Evolutionary conservation across 805 yeast species (phyloP).

Genomic region (Yamadazyma sp.): DNA sequence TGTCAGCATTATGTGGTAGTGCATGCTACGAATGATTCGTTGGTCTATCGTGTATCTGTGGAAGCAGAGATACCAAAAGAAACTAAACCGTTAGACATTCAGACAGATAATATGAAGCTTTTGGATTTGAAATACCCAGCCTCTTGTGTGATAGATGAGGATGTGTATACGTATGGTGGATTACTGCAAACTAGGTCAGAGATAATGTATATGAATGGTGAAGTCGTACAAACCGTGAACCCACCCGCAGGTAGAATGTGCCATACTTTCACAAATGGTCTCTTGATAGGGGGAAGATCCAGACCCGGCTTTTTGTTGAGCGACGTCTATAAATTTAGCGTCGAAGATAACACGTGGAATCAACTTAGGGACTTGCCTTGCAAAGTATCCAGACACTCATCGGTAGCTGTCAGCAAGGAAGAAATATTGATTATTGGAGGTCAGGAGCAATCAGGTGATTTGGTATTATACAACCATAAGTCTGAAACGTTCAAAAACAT

Average conservation of each 20-base stretch:
- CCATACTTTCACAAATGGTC: conserved; percentile 43
- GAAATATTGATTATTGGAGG: conserved; percentile 57
- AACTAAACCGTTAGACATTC: conserved; percentile 9
- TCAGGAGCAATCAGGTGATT: conserved; percentile 11
- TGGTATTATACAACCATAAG: conserved; percentile 21
- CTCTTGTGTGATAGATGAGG: conserved; percentile 21
- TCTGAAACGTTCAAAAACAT: conserved; percentile 4
- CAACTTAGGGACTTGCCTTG: conserved; percentile 37
- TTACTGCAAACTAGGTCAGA: conserved; percentile 31
- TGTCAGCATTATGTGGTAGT: conserved; percentile 72
- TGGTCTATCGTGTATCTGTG: conserved; percentile 13
- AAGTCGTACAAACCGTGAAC: conserved; percentile 23
- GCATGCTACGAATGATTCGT: conserved; percentile 53
- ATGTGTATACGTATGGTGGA: conserved; percentile 41
- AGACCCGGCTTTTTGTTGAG: conserved; percentile 51
- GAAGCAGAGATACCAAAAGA: background rate
- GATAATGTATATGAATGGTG: conserved; percentile 10
- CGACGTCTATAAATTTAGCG: conserved; percentile 28
- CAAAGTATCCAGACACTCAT: conserved; percentile 53
- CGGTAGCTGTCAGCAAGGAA: conserved; percentile 26
- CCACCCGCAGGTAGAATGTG: conserved; percentile 51
- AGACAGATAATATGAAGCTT: conserved; percentile 1
- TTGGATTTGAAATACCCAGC: conserved; percentile 44
- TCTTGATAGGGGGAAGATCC: conserved; percentile 67
- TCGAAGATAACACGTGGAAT: conserved; percentile 36